A percentile compares a stretch with the other conserved stretches of the same genome.
phyloP scores from a whole-genome alignment of 768 basidiomycete species.

The Collybia sordida region DNA sequence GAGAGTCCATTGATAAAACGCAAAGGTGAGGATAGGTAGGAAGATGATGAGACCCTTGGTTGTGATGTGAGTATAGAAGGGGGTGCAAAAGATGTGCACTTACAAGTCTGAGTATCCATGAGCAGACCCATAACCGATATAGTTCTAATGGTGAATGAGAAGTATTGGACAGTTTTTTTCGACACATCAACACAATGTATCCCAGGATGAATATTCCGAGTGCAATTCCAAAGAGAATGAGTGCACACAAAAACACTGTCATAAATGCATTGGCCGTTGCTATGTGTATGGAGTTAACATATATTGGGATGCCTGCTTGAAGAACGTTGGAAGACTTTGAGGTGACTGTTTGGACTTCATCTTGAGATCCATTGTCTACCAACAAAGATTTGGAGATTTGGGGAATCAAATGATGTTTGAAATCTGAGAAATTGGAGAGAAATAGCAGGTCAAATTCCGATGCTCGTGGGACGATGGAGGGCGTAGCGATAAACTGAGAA shows the following conservation, averaged over 20 bases:
- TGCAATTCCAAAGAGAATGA: conserved; percentile 68
- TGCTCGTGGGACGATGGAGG: not conserved
- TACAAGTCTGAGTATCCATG: conserved; percentile 71
- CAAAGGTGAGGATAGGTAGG: conserved; percentile 73
- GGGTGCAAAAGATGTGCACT: conserved; percentile 22
- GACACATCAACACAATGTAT: conserved; percentile 42
- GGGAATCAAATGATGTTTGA: not conserved
- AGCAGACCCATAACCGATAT: conserved; percentile 48
- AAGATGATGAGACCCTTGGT: conserved; percentile 61
- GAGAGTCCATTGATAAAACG: conserved; percentile 90
- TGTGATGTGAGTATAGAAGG: conserved; percentile 2
- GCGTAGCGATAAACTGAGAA: not conserved
- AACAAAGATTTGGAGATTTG: conserved; percentile 7
- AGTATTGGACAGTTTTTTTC: conserved; percentile 12
- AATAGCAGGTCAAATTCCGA: not conserved
- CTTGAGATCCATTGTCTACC: conserved; percentile 12
- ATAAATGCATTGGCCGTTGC: conserved; percentile 88
- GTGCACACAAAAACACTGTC: conserved; percentile 75
- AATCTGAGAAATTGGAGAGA: not conserved
- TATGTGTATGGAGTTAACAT: conserved; percentile 73
- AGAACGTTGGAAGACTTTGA: conserved; percentile 62
- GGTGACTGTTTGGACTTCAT: conserved; percentile 66
- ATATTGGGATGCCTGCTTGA: conserved; percentile 81
- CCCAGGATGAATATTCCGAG: conserved; percentile 50
- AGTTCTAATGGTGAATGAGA: conserved; percentile 10